Base-by-base conservation (phyloP, 1,284 basidiomycete genomes). In the Ustilago curta region DNA sequence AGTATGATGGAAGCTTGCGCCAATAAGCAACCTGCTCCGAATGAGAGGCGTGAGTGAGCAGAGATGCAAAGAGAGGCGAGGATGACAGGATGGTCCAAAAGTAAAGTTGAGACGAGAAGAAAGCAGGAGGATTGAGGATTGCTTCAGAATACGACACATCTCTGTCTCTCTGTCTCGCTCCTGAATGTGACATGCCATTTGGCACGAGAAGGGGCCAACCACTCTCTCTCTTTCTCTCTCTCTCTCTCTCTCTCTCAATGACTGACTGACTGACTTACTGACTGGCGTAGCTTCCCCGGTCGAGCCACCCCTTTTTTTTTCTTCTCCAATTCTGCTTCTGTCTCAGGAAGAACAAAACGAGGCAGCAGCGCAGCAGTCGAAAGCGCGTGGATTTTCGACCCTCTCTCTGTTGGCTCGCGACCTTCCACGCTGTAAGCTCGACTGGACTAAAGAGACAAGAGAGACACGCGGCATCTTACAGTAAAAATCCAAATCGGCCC, bases 301-400 rank as follows among this genome's bases (percentile, higher is more conserved):
- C 55, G 55, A 42, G 55, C 55, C 55, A 57, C 45, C 55, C 23
- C 42, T 42, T n/a, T n/a, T n/a, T n/a, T n/a, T n/a, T n/a, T n/a
- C n/a, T n/a, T n/a, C 12, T 49, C 23, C 27, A 12, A 23, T 35
- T 44, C 23, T 35, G 27, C 8, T 39, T 48, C 32, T 40, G 35
- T 39, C 59, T 61, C 54, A 44, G 44, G 54, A 56, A 56, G 54
- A 56, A 39, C 11, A n/a, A 23, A 19, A 14, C 27, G 11, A 39
- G 50, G 23, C 23, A 40, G 53, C 53, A 57, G 31, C 43, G 14
- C 52, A 32, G 27, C 23, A 12, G 31, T 19, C 19, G n/a, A 56
- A 45, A 56, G n/a, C 23, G 42, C 18, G 35, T 37, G 35, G 8
- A 44, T 18, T 51, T 52, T 37, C 14, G 6, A 52, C 23, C 32